phyloP scores from a whole-genome alignment of 1,284 basidiomycete genomes.

The Irpex sp. region DNA sequence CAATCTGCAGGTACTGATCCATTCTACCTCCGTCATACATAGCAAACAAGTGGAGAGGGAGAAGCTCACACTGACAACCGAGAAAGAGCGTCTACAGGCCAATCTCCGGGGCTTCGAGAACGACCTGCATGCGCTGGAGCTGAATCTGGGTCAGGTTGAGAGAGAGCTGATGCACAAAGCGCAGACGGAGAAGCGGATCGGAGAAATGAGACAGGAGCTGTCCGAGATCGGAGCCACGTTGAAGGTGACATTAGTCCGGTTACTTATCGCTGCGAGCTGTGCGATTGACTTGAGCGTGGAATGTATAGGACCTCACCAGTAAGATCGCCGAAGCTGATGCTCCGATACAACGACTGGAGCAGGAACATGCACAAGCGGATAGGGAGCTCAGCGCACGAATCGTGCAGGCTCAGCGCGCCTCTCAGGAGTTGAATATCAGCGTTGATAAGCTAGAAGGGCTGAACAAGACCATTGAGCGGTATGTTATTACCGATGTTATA shows the following conservation, averaged over 20 bases:
- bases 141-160: conserved; percentile 59
- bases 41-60: conserved; percentile 75
- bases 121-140: conserved; percentile 57
- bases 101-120: conserved; percentile 54
- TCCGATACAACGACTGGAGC: conserved; percentile 68
- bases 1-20: background rate
- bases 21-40: background rate
- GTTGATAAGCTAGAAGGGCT: conserved; percentile 60
- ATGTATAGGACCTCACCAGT: conserved; percentile 58
- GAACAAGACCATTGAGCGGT: conserved; percentile 66
- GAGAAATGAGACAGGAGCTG: conserved; percentile 60
- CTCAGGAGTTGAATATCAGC: conserved; percentile 66
- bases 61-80: conserved; percentile 51
- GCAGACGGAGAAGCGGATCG: conserved; percentile 57
- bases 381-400: conserved; percentile 50
- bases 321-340: conserved; percentile 60
- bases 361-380: conserved; percentile 53
- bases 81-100: conserved; percentile 65
- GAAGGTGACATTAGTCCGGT: conserved; percentile 20
- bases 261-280: conserved; percentile 2
- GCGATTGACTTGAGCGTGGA: conserved; percentile 3
- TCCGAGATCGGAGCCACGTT: conserved; percentile 24
- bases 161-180: conserved; percentile 64
- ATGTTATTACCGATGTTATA: conserved; percentile 18
- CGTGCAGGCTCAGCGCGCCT: conserved; percentile 45